phyloP scores from a whole-genome alignment of 1,284 basidiomycete species.

The Cutaneotrichosporon dermatis region DNA sequence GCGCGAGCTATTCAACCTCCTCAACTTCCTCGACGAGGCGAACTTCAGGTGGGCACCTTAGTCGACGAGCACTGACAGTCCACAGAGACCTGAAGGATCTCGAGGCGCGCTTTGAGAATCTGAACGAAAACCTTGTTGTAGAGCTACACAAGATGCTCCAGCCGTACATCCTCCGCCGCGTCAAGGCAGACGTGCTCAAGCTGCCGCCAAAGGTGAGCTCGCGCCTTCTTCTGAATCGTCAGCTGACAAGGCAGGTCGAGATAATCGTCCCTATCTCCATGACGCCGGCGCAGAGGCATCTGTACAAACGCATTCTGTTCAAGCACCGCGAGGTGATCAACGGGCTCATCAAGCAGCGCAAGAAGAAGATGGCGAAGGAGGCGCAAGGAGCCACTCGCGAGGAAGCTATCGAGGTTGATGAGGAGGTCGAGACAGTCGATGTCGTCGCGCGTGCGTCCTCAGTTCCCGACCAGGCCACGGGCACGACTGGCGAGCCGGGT shows the following conservation, averaged over 20 bases:
- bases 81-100: conserved; percentile 60
- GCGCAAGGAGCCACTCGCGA: neutral
- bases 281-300: conserved; percentile 78
- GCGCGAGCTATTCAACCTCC: conserved; percentile 86
- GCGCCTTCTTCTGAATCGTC: too few relatives aligned
- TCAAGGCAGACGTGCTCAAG: conserved; percentile 87
- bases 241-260: conserved; percentile 32
- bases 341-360: conserved; percentile 26
- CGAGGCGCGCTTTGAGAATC: conserved; percentile 62
- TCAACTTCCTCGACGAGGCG: conserved; percentile 81
- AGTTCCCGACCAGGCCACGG: too few relatives aligned
- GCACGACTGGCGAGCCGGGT: too few relatives aligned
- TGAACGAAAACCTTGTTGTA: conserved; percentile 71
- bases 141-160: conserved; percentile 70
- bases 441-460: too few relatives aligned
- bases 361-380: neutral
- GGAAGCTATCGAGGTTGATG: neutral
- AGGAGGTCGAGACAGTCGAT: too few relatives aligned
- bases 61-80: too few relatives aligned
- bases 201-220: conserved; percentile 74
- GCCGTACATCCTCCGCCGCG: conserved; percentile 87
- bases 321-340: conserved; percentile 33
- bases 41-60: conserved; percentile 50
- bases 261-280: conserved; percentile 86
- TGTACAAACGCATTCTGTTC: conserved; percentile 74